These are phyloP conservation scores for Kandelia obovata DNA, from an alignment of 345 rosid species.

Conservation along the genomic window DNA sequence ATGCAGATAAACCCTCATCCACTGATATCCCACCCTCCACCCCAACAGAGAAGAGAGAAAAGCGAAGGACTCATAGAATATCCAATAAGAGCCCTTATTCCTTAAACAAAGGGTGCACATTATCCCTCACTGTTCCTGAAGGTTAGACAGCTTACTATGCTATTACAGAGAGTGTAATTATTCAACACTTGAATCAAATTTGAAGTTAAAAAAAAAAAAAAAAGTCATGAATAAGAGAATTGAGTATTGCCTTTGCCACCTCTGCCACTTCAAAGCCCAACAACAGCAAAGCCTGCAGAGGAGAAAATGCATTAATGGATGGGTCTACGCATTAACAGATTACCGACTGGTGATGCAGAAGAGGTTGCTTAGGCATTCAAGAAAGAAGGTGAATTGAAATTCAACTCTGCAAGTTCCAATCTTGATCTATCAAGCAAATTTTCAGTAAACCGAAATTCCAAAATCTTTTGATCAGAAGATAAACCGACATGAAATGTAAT, in stretches of 20 bases:
- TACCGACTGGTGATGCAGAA: neutral
- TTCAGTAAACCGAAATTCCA: neutral
- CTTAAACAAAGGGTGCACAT: no score
- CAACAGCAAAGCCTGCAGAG: slow-evolving; percentile 63
- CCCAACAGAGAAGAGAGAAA: no score
- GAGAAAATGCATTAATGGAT: neutral
- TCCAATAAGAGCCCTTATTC: no score
- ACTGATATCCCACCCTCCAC: no score
- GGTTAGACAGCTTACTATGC: no score
- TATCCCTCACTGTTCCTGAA: no score
- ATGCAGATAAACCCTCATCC: no score
- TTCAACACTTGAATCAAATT: neutral
- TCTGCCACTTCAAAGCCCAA: slow-evolving; percentile 68
- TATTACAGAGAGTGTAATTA: neutral
- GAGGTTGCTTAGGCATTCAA: neutral
- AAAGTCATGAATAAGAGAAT: neutral
- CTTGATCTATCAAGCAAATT: neutral
- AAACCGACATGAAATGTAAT: neutral
- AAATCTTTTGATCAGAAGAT: neutral
- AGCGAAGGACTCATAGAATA: no score
- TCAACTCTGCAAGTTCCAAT: neutral
- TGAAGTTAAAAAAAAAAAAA: neutral
- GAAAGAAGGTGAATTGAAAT: neutral
- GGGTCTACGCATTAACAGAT: neutral
- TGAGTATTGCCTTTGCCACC: slow-evolving; percentile 48